phyloP scores from a whole-genome alignment of 352 stramenopile species.

The Aphanomyces invadans region DNA sequence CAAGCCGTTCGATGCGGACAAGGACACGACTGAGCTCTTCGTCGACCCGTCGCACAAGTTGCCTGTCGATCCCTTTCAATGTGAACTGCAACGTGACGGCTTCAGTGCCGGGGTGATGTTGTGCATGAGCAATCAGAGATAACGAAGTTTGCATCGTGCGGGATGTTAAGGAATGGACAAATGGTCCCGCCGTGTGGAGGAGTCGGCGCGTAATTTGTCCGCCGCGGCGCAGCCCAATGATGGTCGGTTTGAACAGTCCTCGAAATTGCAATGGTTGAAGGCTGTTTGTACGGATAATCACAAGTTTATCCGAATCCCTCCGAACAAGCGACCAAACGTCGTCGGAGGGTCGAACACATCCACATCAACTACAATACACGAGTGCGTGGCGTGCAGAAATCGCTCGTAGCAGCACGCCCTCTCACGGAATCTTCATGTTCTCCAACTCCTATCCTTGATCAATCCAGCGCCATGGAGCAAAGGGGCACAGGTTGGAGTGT shows the following conservation, averaged over 20 bases:
- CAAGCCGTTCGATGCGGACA: constrained; percentile 19
- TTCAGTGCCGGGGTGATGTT: not conserved
- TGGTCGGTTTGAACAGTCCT: not conserved
- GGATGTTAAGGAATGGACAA: not conserved
- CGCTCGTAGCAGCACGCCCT: too few species aligned
- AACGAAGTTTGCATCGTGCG: not conserved
- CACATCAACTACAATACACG: too few species aligned
- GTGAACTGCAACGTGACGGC: constrained; percentile 11
- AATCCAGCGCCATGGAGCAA: too few species aligned
- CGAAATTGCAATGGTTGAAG: not conserved
- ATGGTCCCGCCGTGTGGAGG: not conserved
- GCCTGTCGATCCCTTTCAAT: constrained; percentile 8
- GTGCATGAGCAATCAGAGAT: constrained; percentile 17
- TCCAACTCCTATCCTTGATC: too few species aligned
- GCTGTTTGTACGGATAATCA: too few species aligned
- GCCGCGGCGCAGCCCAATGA: not conserved
- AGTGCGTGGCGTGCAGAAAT: too few species aligned
- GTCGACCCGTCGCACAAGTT: constrained; percentile 14
- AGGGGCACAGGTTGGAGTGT: too few species aligned
- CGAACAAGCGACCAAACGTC: too few species aligned
- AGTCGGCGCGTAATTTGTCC: not conserved
- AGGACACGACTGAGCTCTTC: constrained; percentile 24
- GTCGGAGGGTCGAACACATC: too few species aligned
- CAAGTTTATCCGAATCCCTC: too few species aligned
- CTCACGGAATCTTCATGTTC: too few species aligned